Base-by-base conservation (phyloP, 176 grass and related monocot species). In the Oryza nivara region DNA sequence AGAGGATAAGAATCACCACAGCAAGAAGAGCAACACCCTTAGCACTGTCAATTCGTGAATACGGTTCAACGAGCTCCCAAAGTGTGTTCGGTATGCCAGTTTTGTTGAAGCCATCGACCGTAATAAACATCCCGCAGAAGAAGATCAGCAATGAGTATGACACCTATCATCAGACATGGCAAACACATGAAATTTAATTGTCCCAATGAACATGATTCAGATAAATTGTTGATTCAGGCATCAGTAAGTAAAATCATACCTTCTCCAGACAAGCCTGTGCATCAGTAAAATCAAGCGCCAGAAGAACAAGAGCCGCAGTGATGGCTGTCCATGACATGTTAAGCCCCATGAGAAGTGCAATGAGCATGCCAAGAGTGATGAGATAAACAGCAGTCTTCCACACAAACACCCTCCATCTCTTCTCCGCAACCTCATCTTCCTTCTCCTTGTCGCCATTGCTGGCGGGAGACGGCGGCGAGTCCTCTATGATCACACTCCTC, bases 91-190 rank as follows among this genome's bases (percentile, higher is more conserved):
- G 96, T 71, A 98, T 93, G 26, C 96, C 96, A 0, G 96, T 98
- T 86, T 88, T 93, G 78, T 98, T 98, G 81, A 98, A 98, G 0
- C 95, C 95, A 61, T 95, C 92, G 2, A 98, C 95, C 0, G 95
- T 98, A 48, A 98, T 98, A 84, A 98, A 98, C 95, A 98, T 98
- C 54, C 95, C 95, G 16, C 92, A 93, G 70, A 98, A 98, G 78
- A 98, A 98, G 74, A 98, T 93, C 56, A 98, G 65, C 85, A 98
- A 34, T 2, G 95, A 98, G 67, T 98, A 98, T 26, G 95, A 98
- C 36, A 97, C 95, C 95, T 97, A 87, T 13, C 95, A 82, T 16
- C 19, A 46, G 60, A 10, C 46, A 76, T 35, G 26, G 28, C 52
- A 28, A 3, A 38, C 15, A 80, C 2, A 72, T 78, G 4, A 74